Evolutionary conservation across 2,329 filamentous ascomycete species (phyloP).

Genomic region (Cladophialophora immunda): DNA sequence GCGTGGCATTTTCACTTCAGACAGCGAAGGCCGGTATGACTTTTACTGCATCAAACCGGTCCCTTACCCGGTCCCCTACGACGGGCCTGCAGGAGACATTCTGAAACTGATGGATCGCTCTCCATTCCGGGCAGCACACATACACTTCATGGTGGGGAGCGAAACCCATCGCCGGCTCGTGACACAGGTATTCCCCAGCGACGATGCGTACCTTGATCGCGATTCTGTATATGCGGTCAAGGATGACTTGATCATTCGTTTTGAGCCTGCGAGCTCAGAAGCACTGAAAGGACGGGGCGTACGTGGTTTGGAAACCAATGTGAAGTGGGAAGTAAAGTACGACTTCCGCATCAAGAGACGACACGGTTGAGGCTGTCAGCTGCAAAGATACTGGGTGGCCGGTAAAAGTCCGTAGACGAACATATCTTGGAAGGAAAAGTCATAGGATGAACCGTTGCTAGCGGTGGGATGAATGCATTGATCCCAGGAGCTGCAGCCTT

Average conservation of each 20-base stretch:
- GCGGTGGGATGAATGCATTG: background rate
- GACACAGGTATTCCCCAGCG: slow-evolving; percentile 78
- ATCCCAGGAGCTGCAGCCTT: background rate
- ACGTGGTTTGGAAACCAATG: background rate
- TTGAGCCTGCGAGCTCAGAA: slow-evolving; percentile 51
- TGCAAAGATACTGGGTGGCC: background rate
- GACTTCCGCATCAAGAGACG: slow-evolving; percentile 3
- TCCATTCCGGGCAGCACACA: slow-evolving; percentile 70
- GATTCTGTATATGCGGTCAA: slow-evolving; percentile 68
- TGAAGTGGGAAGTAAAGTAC: slow-evolving; percentile 6
- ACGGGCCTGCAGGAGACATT: slow-evolving; percentile 67
- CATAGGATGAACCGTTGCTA: background rate
- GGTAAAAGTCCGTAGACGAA: background rate
- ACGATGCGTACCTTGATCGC: slow-evolving; percentile 68
- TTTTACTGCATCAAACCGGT: slow-evolving; percentile 69
- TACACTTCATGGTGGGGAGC: slow-evolving; percentile 66
- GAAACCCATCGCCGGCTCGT: slow-evolving; percentile 72
- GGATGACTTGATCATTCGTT: slow-evolving; percentile 65
- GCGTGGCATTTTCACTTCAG: slow-evolving; percentile 74
- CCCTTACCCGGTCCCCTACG: slow-evolving; percentile 63
- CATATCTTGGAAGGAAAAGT: background rate
- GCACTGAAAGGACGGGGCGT: background rate
- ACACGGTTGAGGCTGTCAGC: background rate
- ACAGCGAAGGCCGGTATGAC: slow-evolving; percentile 68
- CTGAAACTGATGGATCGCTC: slow-evolving; percentile 67